Percentiles rank a stretch among this genome's conserved stretches.
Conservation (phyloP, 2,329 filamentous ascomycete genomes). For the Hypoxylon sp. region DNA sequence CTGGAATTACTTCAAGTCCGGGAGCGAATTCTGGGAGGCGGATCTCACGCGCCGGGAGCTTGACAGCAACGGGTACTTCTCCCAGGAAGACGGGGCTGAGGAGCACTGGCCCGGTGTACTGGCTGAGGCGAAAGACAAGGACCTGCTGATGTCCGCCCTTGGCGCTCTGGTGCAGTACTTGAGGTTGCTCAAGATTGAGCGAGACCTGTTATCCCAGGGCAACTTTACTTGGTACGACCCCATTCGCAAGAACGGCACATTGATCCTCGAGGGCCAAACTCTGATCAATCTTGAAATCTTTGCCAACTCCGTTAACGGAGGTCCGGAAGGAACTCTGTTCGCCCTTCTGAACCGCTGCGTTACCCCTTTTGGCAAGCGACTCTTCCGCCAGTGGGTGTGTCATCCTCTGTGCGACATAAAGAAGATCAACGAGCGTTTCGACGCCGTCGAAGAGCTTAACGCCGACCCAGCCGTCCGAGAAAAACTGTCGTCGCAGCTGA, state of each 20-base stretch:
- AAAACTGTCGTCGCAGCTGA: conserved; percentile 85
- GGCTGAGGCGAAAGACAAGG: conserved; percentile 75
- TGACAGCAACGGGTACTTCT: conserved; percentile 80
- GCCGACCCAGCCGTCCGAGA: conserved; percentile 82
- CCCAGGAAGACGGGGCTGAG: conserved; percentile 58
- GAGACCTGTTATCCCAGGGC: conserved; percentile 83
- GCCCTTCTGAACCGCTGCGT: conserved; percentile 90
- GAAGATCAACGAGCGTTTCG: conserved; percentile 88
- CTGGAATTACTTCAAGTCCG: conserved; percentile 91
- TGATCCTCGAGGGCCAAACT: conserved; percentile 94
- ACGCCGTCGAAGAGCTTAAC: conserved; percentile 93
- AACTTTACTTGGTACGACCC: conserved; percentile 94
- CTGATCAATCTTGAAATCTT: conserved; percentile 98
- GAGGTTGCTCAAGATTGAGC: conserved; percentile 85
- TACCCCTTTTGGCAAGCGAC: conserved; percentile 94
- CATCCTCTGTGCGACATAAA: conserved; percentile 87
- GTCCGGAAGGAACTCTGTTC: conserved; percentile 86
- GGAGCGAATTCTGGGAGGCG: conserved; percentile 89
- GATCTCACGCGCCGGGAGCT: conserved; percentile 84
- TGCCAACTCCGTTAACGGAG: conserved; percentile 88
- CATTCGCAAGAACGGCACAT: conserved; percentile 86
- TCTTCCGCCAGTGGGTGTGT: conserved; percentile 97
- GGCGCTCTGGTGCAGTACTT: conserved; percentile 91
- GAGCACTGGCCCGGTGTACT: conserved; percentile 79
- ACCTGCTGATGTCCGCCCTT: conserved; percentile 87